Percentiles rank a stretch among this genome's conserved stretches.
These are phyloP conservation scores for Phaffia rhodozyma DNA, from an alignment of 1,284 basidiomycete species.

Conservation along the genomic window DNA sequence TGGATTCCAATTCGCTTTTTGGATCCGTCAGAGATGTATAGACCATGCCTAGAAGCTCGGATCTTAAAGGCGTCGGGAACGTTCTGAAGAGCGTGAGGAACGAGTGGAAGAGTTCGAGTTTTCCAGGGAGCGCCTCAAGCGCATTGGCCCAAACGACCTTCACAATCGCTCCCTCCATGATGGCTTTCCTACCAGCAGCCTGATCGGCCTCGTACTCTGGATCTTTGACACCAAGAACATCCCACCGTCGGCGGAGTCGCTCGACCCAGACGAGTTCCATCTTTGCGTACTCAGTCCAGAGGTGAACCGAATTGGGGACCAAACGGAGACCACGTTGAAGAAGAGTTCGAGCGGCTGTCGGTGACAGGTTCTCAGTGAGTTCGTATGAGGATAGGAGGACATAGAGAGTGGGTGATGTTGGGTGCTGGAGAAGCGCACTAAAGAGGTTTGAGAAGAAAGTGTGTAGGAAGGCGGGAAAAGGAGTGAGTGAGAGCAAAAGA, in stretches of 20 bases:
- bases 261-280: conserved; percentile 87
- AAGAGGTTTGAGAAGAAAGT: neutral
- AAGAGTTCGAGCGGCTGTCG: conserved; percentile 61
- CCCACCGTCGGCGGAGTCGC: conserved; percentile 67
- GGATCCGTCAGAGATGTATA: conserved; percentile 27
- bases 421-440: conserved; percentile 77
- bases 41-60: conserved; percentile 25
- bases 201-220: conserved; percentile 10
- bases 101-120: conserved; percentile 26
- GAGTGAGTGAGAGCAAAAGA: neutral
- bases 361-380: conserved; percentile 54
- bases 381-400: conserved; percentile 78
- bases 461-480: neutral
- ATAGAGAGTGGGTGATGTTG: conserved; percentile 65
- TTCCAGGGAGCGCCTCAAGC: conserved; percentile 26
- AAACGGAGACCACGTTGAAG: conserved; percentile 76
- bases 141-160: conserved; percentile 31
- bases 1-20: conserved; percentile 1
- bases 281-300: conserved; percentile 80
- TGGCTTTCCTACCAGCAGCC: conserved; percentile 27
- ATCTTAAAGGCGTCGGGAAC: conserved; percentile 33
- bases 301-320: conserved; percentile 52
- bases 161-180: conserved; percentile 34
- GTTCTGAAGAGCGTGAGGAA: conserved; percentile 28
- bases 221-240: conserved; percentile 39